Conservation (phyloP, 2,329 filamentous ascomycete genomes). For the Graphiopsis chlorocephala region DNA sequence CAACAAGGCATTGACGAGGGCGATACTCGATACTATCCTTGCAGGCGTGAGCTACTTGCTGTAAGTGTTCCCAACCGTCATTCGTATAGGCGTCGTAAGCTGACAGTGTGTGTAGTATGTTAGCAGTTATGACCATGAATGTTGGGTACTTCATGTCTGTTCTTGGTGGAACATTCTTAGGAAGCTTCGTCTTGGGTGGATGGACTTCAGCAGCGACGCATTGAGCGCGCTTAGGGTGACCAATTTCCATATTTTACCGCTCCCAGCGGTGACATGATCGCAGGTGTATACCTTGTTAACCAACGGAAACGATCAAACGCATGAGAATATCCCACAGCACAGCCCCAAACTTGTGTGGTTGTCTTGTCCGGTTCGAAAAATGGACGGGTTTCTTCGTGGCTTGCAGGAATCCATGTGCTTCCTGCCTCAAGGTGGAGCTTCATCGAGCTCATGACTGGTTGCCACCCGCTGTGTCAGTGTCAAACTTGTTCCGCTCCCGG, state of each 20-base stretch:
- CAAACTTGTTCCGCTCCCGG: too few relatives aligned
- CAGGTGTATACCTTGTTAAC: background rate
- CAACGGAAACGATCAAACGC: background rate
- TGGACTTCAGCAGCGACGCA: slow-evolving; percentile 21
- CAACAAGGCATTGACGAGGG: slow-evolving; percentile 71
- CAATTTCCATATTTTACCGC: background rate
- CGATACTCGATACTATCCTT: slow-evolving; percentile 65
- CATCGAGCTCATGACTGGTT: background rate
- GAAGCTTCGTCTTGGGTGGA: slow-evolving; percentile 41
- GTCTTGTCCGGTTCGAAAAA: background rate
- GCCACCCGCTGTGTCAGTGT: too few relatives aligned
- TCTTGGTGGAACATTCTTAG: slow-evolving; percentile 71
- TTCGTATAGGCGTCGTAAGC: background rate
- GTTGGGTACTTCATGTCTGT: slow-evolving; percentile 78
- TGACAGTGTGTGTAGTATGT: slow-evolving; percentile 60
- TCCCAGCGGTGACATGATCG: background rate
- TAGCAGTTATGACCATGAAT: slow-evolving; percentile 86
- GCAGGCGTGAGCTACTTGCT: slow-evolving; percentile 76
- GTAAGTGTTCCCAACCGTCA: slow-evolving; percentile 53
- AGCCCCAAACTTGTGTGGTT: background rate
- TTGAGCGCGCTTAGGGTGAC: background rate
- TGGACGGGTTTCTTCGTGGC: background rate
- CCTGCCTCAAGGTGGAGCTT: background rate
- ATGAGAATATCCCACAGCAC: background rate
- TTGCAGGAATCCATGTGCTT: background rate